Evolutionary conservation across 768 basidiomycete species (phyloP).

Genomic region (Naganishia friedmannii): DNA sequence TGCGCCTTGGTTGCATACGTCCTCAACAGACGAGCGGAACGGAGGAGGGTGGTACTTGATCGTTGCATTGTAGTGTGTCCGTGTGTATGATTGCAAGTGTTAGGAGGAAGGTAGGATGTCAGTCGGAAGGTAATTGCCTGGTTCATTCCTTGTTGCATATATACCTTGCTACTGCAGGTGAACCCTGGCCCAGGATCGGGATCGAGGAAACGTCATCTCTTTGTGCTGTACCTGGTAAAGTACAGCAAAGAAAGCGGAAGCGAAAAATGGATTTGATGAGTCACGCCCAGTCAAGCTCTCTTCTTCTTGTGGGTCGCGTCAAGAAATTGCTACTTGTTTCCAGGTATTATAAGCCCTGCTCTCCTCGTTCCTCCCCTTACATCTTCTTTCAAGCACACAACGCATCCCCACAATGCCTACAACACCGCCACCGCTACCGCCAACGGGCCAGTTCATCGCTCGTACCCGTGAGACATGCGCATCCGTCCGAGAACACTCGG

Average conservation of each 20-base stretch:
- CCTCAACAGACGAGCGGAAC: neutral
- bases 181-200: too few species aligned
- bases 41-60: constrained; percentile 1
- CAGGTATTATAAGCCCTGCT: neutral
- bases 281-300: neutral
- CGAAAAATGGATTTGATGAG: neutral
- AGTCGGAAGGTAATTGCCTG: too few species aligned
- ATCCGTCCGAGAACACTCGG: neutral
- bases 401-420: neutral
- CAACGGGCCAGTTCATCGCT: constrained; percentile 6
- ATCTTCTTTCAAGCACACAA: neutral
- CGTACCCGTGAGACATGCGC: neutral
- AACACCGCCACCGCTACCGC: neutral
- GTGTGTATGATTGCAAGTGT: neutral
- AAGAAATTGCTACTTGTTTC: too few species aligned
- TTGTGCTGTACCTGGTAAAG: too few species aligned
- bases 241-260: neutral
- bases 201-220: too few species aligned
- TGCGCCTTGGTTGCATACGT: constrained; percentile 6
- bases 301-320: too few species aligned
- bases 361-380: neutral
- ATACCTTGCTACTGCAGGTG: too few species aligned
- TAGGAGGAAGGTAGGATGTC: too few species aligned
- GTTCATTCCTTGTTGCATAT: too few species aligned
- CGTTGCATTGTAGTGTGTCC: constrained; percentile 8